Percentiles rank a stretch among this genome's conserved stretches.
Evolutionary conservation across 768 basidiomycete genomes (phyloP).

Genomic region (Tulasnella sp.): DNA sequence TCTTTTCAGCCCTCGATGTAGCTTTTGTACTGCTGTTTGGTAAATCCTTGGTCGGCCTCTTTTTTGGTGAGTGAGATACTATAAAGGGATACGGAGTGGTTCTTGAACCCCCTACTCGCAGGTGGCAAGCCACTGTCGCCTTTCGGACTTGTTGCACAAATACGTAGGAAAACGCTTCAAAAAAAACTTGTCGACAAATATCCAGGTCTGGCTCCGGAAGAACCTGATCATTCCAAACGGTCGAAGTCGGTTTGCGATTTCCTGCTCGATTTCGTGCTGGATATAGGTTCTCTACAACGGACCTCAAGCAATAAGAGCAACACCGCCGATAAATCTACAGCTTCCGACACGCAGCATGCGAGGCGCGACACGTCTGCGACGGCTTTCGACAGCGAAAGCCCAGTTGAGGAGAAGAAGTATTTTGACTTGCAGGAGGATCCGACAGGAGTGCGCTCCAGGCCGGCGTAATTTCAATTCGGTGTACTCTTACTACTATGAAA

Average conservation of each 20-base stretch:
- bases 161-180: too few species aligned
- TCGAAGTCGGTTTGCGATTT: background rate
- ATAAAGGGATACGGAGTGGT: too few species aligned
- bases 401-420: too few species aligned
- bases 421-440: too few species aligned
- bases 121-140: background rate
- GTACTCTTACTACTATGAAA: too few species aligned
- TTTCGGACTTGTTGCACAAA: background rate
- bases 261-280: background rate
- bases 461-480: too few species aligned
- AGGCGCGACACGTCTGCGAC: too few species aligned
- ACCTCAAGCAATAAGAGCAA: background rate
- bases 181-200: background rate
- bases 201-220: background rate
- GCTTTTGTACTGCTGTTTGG: background rate
- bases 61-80: background rate
- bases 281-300: background rate
- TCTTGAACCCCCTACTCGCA: background rate
- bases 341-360: too few species aligned
- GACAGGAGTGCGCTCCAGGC: too few species aligned
- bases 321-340: too few species aligned
- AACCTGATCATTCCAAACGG: background rate
- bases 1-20: background rate
- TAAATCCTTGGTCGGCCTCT: background rate
- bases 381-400: too few species aligned